These are phyloP conservation scores for Cordyceps cicadae DNA, from an alignment of 2,329 filamentous ascomycete species.

Conservation along the genomic window DNA sequence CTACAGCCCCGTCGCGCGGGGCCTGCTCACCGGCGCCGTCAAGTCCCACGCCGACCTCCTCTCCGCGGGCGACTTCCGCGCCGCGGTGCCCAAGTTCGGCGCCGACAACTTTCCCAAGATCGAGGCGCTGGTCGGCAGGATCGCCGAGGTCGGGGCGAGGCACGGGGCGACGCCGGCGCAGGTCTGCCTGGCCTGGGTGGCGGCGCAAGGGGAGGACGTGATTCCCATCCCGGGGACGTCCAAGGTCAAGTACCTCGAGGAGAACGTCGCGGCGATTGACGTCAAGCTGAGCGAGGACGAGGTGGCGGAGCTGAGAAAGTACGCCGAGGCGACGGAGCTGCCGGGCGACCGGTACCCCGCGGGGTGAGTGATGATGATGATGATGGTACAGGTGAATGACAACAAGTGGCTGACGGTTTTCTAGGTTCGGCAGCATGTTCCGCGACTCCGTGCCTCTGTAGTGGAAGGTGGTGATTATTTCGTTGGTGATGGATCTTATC, in stretches of 20 bases:
- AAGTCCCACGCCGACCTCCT: constrained; percentile 40
- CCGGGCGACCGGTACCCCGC: constrained; percentile 19
- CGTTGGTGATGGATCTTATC: too few relatives aligned
- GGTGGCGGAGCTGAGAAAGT: constrained; percentile 23
- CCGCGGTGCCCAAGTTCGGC: constrained; percentile 14
- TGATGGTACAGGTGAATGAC: too few relatives aligned
- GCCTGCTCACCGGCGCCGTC: constrained; percentile 45
- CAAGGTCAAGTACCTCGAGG: constrained; percentile 37
- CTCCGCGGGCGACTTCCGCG: constrained; percentile 31
- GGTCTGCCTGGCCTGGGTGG: constrained; percentile 55
- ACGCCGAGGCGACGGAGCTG: constrained; percentile 21
- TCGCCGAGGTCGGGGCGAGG: constrained; percentile 40
- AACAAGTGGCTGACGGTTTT: too few relatives aligned
- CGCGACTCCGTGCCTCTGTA: too few relatives aligned
- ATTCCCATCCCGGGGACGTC: constrained; percentile 50
- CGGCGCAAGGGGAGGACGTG: constrained; percentile 51
- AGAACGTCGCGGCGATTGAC: constrained; percentile 31
- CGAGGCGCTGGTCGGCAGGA: constrained; percentile 39
- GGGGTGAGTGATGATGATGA: not conserved
- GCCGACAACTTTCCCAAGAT: constrained; percentile 34
- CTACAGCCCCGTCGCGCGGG: constrained; percentile 52
- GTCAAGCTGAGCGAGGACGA: constrained; percentile 28
- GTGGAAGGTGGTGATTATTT: too few relatives aligned
- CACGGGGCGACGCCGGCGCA: constrained; percentile 50
- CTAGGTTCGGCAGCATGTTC: too few relatives aligned